Base-by-base conservation (phyloP, 2,329 filamentous ascomycete genomes). In the Elsinoe batatas region DNA sequence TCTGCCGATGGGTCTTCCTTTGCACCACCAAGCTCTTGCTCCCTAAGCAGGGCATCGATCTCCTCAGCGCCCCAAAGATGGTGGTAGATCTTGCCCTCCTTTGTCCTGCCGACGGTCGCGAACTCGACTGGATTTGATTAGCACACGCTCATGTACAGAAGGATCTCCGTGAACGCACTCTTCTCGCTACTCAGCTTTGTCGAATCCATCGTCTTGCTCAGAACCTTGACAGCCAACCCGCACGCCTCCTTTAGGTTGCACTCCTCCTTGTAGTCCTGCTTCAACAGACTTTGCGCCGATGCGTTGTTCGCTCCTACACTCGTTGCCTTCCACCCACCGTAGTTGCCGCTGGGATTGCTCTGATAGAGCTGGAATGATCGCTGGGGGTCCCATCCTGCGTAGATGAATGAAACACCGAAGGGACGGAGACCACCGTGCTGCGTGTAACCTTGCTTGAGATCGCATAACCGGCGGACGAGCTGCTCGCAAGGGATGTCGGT, bases 191-290 rank as follows among this genome's bases (percentile, higher is more conserved):
- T 96, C 69, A 98, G 76, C 79, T 96, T 98, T 55, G 91, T 97
- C 56, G 91, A 95, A 72, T 98, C 93, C 94, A 98, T 98, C 5
- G 93, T 98, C 84, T 98, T 98, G 81, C 93, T 97, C 62, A 98
- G 76, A 61, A 98, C 93, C 81, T 98, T 98, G 71, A 98, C 93
- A 10, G 93, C 93, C 79, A 96, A 86, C 55, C 87, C 90, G 71
- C 93, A 98, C 3, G 94, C 93, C 76, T 98, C 93, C 76, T 95
- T 88, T 68, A 98, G 73, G 62, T 88, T 86, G 72, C 91, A 97
- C 64, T 97, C 91, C 75, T 98, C 93, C 79, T 97, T 96, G 78
- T 98, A 98, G 73, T 98, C 93, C 73, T 98, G 93, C 81, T 98
- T 98, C 72, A 98, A 74, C 73, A 98, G 74, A 74, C 90, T 95